Conservation (phyloP, 805 yeast species). For the Candida ovalis region DNA sequence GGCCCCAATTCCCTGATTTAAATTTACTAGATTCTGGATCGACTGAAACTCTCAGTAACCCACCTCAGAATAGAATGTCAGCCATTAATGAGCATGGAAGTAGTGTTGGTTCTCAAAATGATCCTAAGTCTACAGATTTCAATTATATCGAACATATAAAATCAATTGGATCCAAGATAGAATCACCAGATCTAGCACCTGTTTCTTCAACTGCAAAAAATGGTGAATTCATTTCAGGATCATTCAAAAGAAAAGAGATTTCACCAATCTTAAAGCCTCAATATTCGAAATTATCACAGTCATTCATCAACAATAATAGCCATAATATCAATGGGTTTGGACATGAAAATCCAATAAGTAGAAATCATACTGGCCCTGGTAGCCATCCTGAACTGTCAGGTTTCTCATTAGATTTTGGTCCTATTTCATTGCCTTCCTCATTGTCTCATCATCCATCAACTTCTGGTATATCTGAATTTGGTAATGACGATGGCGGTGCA, state of each 20-base stretch:
- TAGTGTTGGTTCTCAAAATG: constrained; percentile 19
- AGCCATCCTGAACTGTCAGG: constrained; percentile 1
- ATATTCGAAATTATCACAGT: constrained; percentile 27
- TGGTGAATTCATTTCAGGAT: constrained; percentile 1
- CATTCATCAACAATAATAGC: constrained; percentile 13
- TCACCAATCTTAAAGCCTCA: constrained; percentile 23
- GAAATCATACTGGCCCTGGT: background rate
- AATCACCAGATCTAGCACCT: constrained; percentile 7
- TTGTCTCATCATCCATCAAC: constrained; percentile 7
- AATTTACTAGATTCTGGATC: constrained; percentile 14
- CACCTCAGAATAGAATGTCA: background rate
- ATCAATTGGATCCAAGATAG: constrained; percentile 38
- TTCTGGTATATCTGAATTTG: constrained; percentile 11
- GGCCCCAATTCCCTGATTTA: constrained; percentile 35
- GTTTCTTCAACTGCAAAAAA: constrained; percentile 7
- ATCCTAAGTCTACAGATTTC: constrained; percentile 51
- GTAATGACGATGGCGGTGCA: constrained; percentile 7
- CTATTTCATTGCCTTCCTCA: constrained; percentile 9
- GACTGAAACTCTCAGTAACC: background rate
- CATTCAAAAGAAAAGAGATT: constrained; percentile 23
- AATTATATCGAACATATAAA: constrained; percentile 64
- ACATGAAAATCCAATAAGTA: background rate
- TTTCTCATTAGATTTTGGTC: constrained; percentile 19
- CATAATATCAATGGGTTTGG: background rate
- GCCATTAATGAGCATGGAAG: background rate